Evolutionary conservation across 352 stramenopile species (phyloP), one percentile per base, ranked within the genome.

Genomic region (Thraustochytrium sp.): DNA sequence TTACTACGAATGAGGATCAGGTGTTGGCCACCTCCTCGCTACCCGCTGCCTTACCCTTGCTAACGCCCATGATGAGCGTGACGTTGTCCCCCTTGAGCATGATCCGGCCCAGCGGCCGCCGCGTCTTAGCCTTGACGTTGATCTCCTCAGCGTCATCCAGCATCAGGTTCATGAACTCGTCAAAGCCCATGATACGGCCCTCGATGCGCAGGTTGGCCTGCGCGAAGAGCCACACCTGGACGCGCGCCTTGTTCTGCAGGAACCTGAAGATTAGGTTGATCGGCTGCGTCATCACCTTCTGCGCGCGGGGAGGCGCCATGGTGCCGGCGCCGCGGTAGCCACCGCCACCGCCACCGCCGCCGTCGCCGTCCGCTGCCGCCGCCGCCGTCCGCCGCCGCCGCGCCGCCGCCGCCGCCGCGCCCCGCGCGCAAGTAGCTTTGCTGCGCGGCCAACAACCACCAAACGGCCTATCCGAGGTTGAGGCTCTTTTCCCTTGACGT

Each of bases 91-190:
- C 97, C 90, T 99, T 99, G 38, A 99, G 92, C 86, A 99, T 90
- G 89, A 99, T 99, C 76, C 96, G 92, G 18, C 97, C 88, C 26
- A 90, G 55, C 21, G 38, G n/a, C 37, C 61, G 76, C 4, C 84
- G 31, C 2, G 68, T 85, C 54, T 88, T 82, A 9, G 36, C 75
- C 54, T 90, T 90, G 21, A 86, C 78, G 84, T 97, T 92, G 23
- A 98, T 88, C 88, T 99, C 96, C 83, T 97, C 94, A 13, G 96
- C 96, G 87, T 99, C 94, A 87, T 99, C 96, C 85, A 99, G 90
- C 46, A 99, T 95, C 54, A 99, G 90, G 90, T 99, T 99, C 97
- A 99, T 99, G 91, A 99, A 99, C 89, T 98, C 95, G 87, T 98
- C 95, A 87, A 98, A 98, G 59, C 95, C 94, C 37, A 89, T 36